Conservation (phyloP, 139 green algal species). For the Ettlia oleoabundans region DNA sequence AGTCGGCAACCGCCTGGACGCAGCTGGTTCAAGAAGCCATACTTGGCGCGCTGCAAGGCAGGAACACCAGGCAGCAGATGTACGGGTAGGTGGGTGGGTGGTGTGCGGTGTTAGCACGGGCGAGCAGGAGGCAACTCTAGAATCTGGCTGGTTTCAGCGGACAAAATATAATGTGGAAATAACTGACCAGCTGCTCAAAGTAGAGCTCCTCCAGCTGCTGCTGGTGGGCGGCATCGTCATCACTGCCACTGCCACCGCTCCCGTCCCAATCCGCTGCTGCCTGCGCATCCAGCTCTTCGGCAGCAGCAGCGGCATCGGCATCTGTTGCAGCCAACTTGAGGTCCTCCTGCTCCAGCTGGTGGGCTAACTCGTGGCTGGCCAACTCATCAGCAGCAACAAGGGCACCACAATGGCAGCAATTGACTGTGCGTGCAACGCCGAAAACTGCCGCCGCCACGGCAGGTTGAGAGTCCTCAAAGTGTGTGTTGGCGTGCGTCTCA, state of each 20-base stretch:
- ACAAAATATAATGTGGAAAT: background rate
- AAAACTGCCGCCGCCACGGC: background rate
- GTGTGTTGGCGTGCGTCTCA: constrained; percentile 4
- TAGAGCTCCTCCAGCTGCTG: constrained; percentile 15
- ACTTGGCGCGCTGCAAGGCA: background rate
- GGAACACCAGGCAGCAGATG: background rate
- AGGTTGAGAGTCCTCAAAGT: background rate
- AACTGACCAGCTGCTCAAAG: constrained; percentile 23
- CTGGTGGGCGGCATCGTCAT: constrained; percentile 1
- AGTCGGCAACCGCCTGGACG: constrained; percentile 7
- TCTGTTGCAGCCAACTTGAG: background rate
- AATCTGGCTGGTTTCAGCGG: background rate
- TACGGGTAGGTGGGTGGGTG: too few species aligned
- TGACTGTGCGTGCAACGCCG: background rate
- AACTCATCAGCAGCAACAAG: background rate
- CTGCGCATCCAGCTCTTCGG: constrained; percentile 1
- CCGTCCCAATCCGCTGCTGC: constrained; percentile 17
- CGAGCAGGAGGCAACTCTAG: too few species aligned
- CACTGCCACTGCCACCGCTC: background rate
- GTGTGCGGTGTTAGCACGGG: too few species aligned
- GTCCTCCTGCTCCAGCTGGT: constrained; percentile 32
- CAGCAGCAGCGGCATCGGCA: constrained; percentile 13
- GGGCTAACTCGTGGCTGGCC: constrained; percentile 30
- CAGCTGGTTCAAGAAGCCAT: constrained; percentile 1
- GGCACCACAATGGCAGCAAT: background rate